Base-by-base conservation (phyloP, 1,284 basidiomycete species). In the Ustilago hordei region DNA sequence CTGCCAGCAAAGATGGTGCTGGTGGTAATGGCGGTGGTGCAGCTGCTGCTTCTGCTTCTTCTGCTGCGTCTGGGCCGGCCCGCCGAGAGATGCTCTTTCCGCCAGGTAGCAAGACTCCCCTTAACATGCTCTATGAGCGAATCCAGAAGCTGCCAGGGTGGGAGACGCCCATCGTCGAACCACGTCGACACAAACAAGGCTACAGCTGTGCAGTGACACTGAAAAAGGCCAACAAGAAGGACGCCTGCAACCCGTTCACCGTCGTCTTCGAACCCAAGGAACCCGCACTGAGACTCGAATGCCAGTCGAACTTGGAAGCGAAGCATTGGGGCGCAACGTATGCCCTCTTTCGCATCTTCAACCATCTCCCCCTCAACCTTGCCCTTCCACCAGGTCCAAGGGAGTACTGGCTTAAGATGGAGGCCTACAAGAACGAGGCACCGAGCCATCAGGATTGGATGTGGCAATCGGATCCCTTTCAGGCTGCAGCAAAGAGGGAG, bases 321-420 rank as follows among this genome's bases (percentile, higher is more conserved):
- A 86, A 83, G 61, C 85, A 86, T 64, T 86, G 84, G 84, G 85
- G 73, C 9, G 85, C 85, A n/a, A 86, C 85, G 31, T 86, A 86
- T 63, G 85, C 82, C 2, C 77, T 86, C 6, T 86, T 85, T 36
- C 78, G 85, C 43, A 71, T 85, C 47, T 85, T 79, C 59, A 83
- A 81, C 53, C 80, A 80, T 45, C 75, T 85, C 11, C 75, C 80
- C 23, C 66, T 86, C 52, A 64, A 84, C 31, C 73, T 80, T 8
- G 79, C 82, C 2, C 75, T 86, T 5, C 85, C 85, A 4, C 74
- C 85, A 11, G 85, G 85, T 3, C 85, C 85, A 9, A 54, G 82
- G 43, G 82, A 85, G 58, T 86, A 85, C 67, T 86, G 85, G 85
- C 28, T 68, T 32, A 62, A 74, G 67, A 81, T 86, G 60, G 83